Evolutionary conservation across 768 basidiomycete genomes (phyloP).

Genomic region (Strobilomyces echinocephalus): DNA sequence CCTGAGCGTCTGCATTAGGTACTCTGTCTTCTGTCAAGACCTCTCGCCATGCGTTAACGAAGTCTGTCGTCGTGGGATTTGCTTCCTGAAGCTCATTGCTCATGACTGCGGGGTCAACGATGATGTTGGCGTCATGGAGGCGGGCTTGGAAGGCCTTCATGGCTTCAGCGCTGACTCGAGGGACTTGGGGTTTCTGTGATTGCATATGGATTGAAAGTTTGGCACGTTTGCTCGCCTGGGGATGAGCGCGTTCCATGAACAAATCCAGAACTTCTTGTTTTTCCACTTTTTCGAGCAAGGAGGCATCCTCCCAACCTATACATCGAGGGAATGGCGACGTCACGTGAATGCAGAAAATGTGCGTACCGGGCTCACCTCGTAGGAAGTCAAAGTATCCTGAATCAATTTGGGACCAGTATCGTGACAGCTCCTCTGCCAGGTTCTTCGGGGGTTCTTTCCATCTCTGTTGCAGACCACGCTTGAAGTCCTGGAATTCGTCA

Average conservation of each 20-base stretch:
- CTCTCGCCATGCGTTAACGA: constrained; percentile 58
- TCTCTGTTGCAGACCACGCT: constrained; percentile 67
- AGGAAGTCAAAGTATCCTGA: constrained; percentile 84
- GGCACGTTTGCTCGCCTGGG: constrained; percentile 59
- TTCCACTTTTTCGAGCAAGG: constrained; percentile 55
- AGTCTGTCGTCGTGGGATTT: constrained; percentile 55
- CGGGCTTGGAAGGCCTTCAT: constrained; percentile 55
- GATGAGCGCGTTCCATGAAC: constrained; percentile 67
- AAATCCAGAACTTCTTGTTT: constrained; percentile 72
- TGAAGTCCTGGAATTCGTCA: constrained; percentile 76
- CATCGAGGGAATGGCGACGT: background rate
- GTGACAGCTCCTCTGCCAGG: constrained; percentile 69
- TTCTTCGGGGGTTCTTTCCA: constrained; percentile 90
- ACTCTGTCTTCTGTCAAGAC: constrained; percentile 38
- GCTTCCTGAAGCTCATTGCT: constrained; percentile 48
- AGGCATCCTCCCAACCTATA: constrained; percentile 70
- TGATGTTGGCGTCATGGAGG: constrained; percentile 45
- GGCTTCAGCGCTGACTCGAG: constrained; percentile 61
- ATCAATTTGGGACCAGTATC: constrained; percentile 67
- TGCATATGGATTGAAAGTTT: constrained; percentile 83
- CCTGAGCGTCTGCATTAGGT: constrained; percentile 37
- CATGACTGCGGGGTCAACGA: constrained; percentile 48
- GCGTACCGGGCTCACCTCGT: constrained; percentile 52
- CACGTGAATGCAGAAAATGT: background rate
- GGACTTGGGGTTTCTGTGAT: constrained; percentile 59